Evolutionary conservation across 345 rosid genomes (phyloP), one percentile per base, ranked within the genome.

Genomic region (Erysimum cheiranthoides): DNA sequence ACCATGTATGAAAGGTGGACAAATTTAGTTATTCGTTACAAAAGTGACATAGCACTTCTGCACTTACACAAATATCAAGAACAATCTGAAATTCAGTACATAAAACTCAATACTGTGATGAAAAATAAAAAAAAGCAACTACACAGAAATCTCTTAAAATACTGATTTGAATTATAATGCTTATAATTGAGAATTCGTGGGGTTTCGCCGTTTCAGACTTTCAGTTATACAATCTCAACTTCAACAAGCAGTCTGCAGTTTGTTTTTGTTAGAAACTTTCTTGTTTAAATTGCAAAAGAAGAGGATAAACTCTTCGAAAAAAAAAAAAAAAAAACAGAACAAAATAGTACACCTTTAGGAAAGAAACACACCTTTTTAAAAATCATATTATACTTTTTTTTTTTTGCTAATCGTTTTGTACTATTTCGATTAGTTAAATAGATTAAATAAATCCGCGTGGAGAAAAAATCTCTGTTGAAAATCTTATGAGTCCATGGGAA

Each of bases 401-500:
- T 21, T 21, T 21, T 21, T 21, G 25, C 34, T 45, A 66, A 34
- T 34, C 34, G 18, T 18, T 32, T 32, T 18, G 38, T 64, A 73
- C 31, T 53, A 21, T 18, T 53, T 54, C 30, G 21, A 61, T 42
- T 75, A 60, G 8, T 68, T 28, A 73, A 73, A 56, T 25, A 73
- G 43, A 56, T 34, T 45, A 50, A 60, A 68, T 27, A 50, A 9
- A 60, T 50, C 61, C 47, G 79, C 79, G 73, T 75, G 79, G 73
- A 50, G 79, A 7, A 67, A 40, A 68, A 62, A 60, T 76, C 57
- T 61, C 9, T 52, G 70, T 52, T 76, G 70, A 52, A 76, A 51
- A 76, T 76, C 79, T 68, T 8, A 68, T 18, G 73, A 64, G 79
- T 52, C 50, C 50, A 69, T 76, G 70, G 58, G 70, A 61, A 76